Base-by-base conservation (phyloP, 257 asterid genomes). In the Solanum gandarillasii region DNA sequence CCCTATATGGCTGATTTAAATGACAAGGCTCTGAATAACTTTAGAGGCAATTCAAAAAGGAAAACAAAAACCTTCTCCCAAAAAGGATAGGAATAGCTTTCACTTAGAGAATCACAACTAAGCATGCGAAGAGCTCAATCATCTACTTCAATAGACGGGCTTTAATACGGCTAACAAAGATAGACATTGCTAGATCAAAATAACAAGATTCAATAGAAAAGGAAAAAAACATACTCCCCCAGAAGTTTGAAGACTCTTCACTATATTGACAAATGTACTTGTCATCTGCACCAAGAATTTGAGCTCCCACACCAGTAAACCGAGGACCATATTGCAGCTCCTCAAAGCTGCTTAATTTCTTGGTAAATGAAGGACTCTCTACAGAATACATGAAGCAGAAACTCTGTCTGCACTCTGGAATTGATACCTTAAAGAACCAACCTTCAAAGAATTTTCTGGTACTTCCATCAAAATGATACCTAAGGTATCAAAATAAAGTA, bases 381-480 rank as follows among this genome's bases (percentile, higher is more conserved):
- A 97, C 90, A 9, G 99, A 94, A 89, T 95, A 97, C 98, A 97
- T 97, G 94, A 95, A 97, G 90, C 99, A 97, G 89, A 97, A 97
- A 91, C 99, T 97, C 93, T 97, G 98, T 91, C 98, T 93, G 87
- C 96, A 92, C 87, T 95, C 99, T 84, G 99, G 99, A 91, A 97
- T 97, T 11, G 99, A 93, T 27, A 97, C 99, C 93, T 94, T 97
- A 90, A 97, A 97, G 90, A 95, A 97, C 99, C 99, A 97, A 7
- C 99, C 99, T 91, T 97, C 99, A 34, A 97, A 97, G 89, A 97
- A 95, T 65, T 89, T 94, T 83, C 99, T 92, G 9, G 94, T 74
- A 31, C 94, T 95, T 89, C 99, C 98, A 93, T 97, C 99, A 90
- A 94, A 97, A 92, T 97, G 99, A 89, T 95, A 97, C 90, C 99